Evolutionary conservation across 2,329 filamentous ascomycete genomes (phyloP), one percentile per base, ranked within the genome.

Genomic region (Neofusicoccum sp.): DNA sequence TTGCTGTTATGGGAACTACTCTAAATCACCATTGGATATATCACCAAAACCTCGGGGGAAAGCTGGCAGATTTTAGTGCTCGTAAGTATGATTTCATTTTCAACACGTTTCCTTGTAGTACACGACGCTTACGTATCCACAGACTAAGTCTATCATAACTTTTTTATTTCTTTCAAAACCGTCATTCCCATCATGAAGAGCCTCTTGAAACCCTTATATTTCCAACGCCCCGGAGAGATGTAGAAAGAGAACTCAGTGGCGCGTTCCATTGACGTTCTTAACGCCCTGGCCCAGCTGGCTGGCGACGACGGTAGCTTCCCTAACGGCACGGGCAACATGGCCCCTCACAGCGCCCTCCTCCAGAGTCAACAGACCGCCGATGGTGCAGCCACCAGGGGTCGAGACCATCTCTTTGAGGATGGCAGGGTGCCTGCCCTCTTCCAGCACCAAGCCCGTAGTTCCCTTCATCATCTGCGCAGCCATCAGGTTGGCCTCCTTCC

Each of bases 391-490:
- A 4, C 89, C 90, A 0, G 90, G 89, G 1, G 89, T 92, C 67
- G 81, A 87, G n/a, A 92, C 88, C 77, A 90, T 91, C 69, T 94
- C 90, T 58, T 87, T 83, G 59, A 93, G 77, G 28, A 92, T 77
- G 14, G 90, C 89, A 1, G 91, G 91, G 74, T 93, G 90, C 73
- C 92, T 89, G 12, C 89, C 89, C 61, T 77, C 83, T 62, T 77
- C 83, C 62, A 91, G 80, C 9, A 93, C 86, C 69, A 93, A 71
- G 0, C 84, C 86, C 0, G 90, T 88, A 0, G 89, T 87, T 28
- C 91, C 91, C 67, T 85, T 83, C 88, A 93, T 92, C 11, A 87
- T 87, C 80, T 94, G 91, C 1, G 90, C 88, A 31, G 90, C 90
- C 89, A 94, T 93, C 65, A 85, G 79, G 73, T 88, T 87, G 0